Evolutionary conservation across 306 rosid genomes (phyloP).

Genomic region (Cotoneaster glaucophyllus): DNA sequence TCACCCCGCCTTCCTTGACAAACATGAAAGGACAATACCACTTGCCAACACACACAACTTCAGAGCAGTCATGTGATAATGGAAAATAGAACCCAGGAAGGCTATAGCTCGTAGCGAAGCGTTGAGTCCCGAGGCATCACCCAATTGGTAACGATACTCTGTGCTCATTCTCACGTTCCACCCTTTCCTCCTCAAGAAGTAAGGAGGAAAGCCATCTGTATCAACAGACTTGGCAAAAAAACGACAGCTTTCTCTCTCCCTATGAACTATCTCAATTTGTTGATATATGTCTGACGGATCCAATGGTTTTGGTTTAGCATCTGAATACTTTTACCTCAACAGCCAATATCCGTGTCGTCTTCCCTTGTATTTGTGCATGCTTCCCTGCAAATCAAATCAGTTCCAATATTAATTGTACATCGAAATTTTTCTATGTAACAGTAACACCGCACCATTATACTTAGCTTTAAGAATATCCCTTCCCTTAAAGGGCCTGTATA

Average conservation of each 20-base stretch:
- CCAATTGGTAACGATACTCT: conserved; percentile 12
- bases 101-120: conserved; percentile 21
- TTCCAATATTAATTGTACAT: neutral
- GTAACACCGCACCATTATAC: neutral
- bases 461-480: too few relatives aligned
- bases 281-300: too few relatives aligned
- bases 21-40: conserved; percentile 72
- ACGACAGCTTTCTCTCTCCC: too few relatives aligned
- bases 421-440: too few relatives aligned
- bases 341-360: too few relatives aligned
- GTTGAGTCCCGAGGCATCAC: conserved; percentile 49
- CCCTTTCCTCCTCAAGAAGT: conserved; percentile 30
- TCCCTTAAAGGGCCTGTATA: too few relatives aligned
- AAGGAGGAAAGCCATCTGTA: conserved; percentile 44
- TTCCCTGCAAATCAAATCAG: too few relatives aligned
- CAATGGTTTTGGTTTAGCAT: too few relatives aligned
- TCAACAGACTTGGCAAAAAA: too few relatives aligned
- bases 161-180: conserved; percentile 38
- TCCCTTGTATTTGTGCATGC: too few relatives aligned
- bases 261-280: too few relatives aligned
- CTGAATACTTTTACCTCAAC: too few relatives aligned
- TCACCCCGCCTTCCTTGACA: conserved; percentile 49
- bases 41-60: conserved; percentile 46
- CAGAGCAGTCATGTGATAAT: conserved; percentile 5
- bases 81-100: conserved; percentile 37